Evolutionary conservation across 441 rosid species (phyloP).

Genomic region (Croton laevigatus): DNA sequence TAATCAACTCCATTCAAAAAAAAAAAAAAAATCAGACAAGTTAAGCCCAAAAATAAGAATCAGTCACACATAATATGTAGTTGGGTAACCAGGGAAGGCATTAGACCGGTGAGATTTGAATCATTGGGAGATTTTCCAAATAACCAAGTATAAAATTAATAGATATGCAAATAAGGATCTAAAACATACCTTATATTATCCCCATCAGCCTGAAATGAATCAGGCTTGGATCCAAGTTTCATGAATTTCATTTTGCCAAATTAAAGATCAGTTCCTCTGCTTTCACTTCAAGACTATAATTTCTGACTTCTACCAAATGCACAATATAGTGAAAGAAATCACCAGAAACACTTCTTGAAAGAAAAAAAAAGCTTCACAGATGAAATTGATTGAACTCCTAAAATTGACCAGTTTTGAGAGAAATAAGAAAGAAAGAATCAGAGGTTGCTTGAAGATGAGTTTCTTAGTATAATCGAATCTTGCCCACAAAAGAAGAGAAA

Average conservation of each 20-base stretch:
- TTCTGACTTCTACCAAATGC: constrained; percentile 13
- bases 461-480: constrained; percentile 42
- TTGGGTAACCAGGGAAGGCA: neutral
- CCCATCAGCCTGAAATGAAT: constrained; percentile 73
- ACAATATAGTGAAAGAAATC: constrained; percentile 22
- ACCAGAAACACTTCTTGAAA: constrained; percentile 4
- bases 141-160: neutral
- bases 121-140: neutral
- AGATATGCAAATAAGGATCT: constrained; percentile 20
- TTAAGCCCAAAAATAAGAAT: neutral
- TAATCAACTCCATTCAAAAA: neutral
- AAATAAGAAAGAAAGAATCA: constrained; percentile 27
- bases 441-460: constrained; percentile 20
- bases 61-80: neutral
- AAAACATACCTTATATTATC: constrained; percentile 59
- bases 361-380: constrained; percentile 6
- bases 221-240: constrained; percentile 99
- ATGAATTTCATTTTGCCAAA: constrained; percentile 77
- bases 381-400: constrained; percentile 12
- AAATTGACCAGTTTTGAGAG: constrained; percentile 17
- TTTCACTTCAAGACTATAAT: constrained; percentile 22
- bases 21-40: neutral
- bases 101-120: neutral
- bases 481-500: constrained; percentile 38
- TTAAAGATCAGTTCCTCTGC: constrained; percentile 19